Conservation (phyloP, 148 eudicot species). For the Chenopodium album region DNA sequence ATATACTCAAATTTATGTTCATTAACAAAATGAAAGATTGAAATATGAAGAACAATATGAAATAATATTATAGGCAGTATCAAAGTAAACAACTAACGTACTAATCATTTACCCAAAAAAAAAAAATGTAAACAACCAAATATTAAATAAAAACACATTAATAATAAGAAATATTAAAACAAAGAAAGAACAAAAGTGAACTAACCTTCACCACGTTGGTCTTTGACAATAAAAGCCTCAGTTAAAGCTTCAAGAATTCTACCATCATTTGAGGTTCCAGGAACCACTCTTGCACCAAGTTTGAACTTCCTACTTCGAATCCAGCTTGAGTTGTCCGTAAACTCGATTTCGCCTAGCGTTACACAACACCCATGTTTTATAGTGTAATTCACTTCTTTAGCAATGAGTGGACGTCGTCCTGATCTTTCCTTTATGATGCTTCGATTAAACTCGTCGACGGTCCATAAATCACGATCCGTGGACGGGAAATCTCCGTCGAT, state of each 20-base stretch:
- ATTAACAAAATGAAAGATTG: no score
- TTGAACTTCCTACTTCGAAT: slow-evolving; percentile 59
- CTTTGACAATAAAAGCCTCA: slow-evolving; percentile 64
- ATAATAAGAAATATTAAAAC: background rate
- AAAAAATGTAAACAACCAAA: no score
- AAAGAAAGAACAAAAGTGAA: background rate
- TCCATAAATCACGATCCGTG: slow-evolving; percentile 38
- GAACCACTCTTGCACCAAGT: slow-evolving; percentile 58
- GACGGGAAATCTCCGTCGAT: slow-evolving; percentile 57
- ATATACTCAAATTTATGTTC: no score
- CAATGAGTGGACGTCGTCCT: slow-evolving; percentile 60
- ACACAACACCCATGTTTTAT: slow-evolving; percentile 38
- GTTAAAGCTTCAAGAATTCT: slow-evolving; percentile 53
- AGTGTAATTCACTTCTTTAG: slow-evolving; percentile 49
- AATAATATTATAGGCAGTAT: no score
- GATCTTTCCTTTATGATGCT: slow-evolving; percentile 49
- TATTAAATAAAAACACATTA: no score
- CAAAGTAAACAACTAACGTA: no score
- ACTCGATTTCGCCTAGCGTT: slow-evolving; percentile 48
- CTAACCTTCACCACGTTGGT: slow-evolving; percentile 89
- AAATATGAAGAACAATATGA: no score
- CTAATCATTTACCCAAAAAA: no score
- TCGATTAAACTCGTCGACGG: slow-evolving; percentile 37
- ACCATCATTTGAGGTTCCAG: slow-evolving; percentile 16
- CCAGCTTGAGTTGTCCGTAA: slow-evolving; percentile 90